Percentiles rank a stretch among this genome's conserved stretches.
Conservation (phyloP, 345 rosid species). For the Sisymbrium altissimum region DNA sequence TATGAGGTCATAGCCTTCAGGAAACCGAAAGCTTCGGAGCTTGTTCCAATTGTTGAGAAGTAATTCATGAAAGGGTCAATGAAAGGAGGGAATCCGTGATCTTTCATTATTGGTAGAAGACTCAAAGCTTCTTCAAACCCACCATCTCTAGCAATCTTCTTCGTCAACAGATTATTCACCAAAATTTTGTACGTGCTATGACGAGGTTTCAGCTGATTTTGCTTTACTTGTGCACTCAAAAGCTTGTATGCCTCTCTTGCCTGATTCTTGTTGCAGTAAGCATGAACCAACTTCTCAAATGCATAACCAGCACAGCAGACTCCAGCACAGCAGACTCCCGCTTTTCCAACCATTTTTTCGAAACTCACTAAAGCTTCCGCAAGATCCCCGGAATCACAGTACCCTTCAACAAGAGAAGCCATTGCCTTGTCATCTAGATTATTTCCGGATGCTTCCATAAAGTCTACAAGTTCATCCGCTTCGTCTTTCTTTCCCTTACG, state of each 20-base stretch:
- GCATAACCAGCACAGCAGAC: slow-evolving; percentile 46
- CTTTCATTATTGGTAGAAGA: slow-evolving; percentile 65
- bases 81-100: slow-evolving; percentile 72
- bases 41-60: slow-evolving; percentile 64
- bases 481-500: slow-evolving; percentile 56
- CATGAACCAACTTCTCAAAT: slow-evolving; percentile 57
- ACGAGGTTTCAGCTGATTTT: slow-evolving; percentile 50
- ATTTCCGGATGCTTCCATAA: slow-evolving; percentile 49
- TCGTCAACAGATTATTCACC: slow-evolving; percentile 53
- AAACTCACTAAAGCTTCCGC: slow-evolving; percentile 64
- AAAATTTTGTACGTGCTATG: slow-evolving; percentile 60
- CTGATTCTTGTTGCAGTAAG: slow-evolving; percentile 61
- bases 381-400: slow-evolving; percentile 64
- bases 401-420: slow-evolving; percentile 67
- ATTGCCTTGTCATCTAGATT: slow-evolving; percentile 52
- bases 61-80: slow-evolving; percentile 62
- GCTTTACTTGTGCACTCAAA: slow-evolving; percentile 36
- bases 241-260: slow-evolving; percentile 65
- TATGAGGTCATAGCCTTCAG: slow-evolving; percentile 64
- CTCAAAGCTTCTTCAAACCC: slow-evolving; percentile 69
- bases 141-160: slow-evolving; percentile 50
- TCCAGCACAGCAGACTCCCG: slow-evolving; percentile 47
- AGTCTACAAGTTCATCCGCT: slow-evolving; percentile 44
- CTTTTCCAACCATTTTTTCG: slow-evolving; percentile 47
- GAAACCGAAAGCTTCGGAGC: slow-evolving; percentile 59